Percentiles rank a stretch among this genome's conserved stretches.
Evolutionary conservation across 73 alveolate species (phyloP).

Genomic region (Breviolum minutum): DNA sequence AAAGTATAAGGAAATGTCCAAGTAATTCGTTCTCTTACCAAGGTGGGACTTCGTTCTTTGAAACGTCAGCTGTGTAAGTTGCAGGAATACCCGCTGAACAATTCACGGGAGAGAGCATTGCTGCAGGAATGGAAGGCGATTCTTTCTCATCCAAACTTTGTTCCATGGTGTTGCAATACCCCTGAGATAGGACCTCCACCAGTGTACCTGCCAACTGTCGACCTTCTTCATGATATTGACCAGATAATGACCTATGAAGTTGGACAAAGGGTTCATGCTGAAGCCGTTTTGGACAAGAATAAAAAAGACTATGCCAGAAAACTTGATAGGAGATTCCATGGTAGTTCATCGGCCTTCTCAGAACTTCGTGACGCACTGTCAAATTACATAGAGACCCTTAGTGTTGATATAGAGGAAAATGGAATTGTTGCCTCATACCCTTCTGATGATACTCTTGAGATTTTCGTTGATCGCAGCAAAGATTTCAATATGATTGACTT

Average conservation of each 20-base stretch:
- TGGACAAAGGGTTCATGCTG: too few relatives aligned
- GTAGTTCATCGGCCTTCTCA: background rate
- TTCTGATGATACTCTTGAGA: background rate
- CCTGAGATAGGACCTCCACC: background rate
- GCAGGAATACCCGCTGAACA: too few relatives aligned
- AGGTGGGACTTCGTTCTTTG: background rate
- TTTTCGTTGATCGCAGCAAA: background rate
- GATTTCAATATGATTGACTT: background rate
- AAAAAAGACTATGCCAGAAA: too few relatives aligned
- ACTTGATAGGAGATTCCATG: background rate
- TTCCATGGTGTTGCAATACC: background rate
- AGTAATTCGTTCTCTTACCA: background rate
- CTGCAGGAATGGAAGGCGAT: background rate
- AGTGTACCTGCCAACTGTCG: background rate
- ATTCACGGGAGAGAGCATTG: background rate
- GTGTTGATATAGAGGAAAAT: background rate
- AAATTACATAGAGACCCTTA: background rate
- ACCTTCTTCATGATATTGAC: too few relatives aligned
- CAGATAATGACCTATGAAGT: background rate
- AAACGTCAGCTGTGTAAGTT: background rate
- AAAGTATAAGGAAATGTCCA: background rate
- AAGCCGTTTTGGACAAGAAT: background rate
- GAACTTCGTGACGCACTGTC: background rate
- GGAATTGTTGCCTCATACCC: background rate
- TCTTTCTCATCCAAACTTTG: background rate